These are phyloP conservation scores for Flaveria trinervia DNA, from an alignment of 129 eudicot species.

Conservation along the genomic window DNA sequence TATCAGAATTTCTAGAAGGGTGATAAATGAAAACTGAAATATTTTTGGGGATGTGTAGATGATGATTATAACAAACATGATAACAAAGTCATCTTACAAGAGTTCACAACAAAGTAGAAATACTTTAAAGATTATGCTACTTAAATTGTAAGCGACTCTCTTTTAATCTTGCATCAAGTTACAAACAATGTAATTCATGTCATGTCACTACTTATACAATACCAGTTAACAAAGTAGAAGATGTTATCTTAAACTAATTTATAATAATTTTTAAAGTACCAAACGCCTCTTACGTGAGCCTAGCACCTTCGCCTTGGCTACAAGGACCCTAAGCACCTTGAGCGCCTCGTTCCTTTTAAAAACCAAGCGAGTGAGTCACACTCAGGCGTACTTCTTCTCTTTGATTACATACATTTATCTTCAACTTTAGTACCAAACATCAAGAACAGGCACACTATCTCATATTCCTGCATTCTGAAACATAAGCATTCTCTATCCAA, in stretches of 20 bases:
- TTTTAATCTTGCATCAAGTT: background rate
- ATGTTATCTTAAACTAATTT: too few relatives aligned
- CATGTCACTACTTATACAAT: background rate
- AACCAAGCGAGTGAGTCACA: background rate
- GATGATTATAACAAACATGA: background rate
- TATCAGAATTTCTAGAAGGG: background rate
- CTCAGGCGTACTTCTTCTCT: background rate
- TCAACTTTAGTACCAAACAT: background rate
- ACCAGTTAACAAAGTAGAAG: too few relatives aligned
- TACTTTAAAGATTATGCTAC: background rate
- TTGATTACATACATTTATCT: background rate
- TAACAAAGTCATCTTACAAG: too few relatives aligned
- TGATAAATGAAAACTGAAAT: background rate
- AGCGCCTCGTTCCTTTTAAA: background rate
- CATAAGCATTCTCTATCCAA: background rate
- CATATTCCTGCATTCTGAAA: background rate
- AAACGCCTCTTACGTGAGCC: background rate
- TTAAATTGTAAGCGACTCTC: background rate
- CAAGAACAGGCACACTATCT: background rate
- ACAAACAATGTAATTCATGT: background rate
- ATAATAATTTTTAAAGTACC: background rate
- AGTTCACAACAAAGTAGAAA: too few relatives aligned
- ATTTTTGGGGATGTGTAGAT: background rate
- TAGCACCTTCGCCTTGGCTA: background rate
- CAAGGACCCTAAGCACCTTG: background rate